Conservation (phyloP, 2,329 filamentous ascomycete genomes). For the Lachnellula occidentalis region DNA sequence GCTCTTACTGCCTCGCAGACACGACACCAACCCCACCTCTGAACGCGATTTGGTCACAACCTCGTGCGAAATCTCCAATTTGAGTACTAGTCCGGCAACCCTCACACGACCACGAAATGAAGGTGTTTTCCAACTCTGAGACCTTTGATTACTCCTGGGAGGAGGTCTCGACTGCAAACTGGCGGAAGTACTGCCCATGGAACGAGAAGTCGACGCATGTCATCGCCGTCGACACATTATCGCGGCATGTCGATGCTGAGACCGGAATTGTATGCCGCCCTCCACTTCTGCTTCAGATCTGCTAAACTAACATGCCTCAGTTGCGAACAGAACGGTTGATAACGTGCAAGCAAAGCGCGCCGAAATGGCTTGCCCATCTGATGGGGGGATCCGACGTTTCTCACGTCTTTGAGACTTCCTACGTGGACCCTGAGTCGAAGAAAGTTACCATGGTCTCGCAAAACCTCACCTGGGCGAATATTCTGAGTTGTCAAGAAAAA, state of each 20-base stretch:
- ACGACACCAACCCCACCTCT: too few relatives aligned
- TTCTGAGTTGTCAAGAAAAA: conserved; percentile 88
- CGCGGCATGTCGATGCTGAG: conserved; percentile 57
- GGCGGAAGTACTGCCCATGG: conserved; percentile 98
- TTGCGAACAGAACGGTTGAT: conserved; percentile 67
- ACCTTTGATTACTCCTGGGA: conserved; percentile 99
- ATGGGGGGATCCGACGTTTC: conserved; percentile 76
- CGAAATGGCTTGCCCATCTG: conserved; percentile 74
- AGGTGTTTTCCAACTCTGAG: conserved; percentile 86
- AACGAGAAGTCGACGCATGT: conserved; percentile 98
- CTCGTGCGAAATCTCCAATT: not conserved
- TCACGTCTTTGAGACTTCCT: conserved; percentile 91
- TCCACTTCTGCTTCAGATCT: not conserved
- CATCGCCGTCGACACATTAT: conserved; percentile 88
- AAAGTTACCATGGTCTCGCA: conserved; percentile 95
- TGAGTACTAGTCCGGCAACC: conserved; percentile 16
- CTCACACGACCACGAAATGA: conserved; percentile 55
- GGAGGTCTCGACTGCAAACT: conserved; percentile 95
- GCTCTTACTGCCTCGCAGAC: too few relatives aligned
- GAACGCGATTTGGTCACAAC: not conserved
- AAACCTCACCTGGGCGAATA: conserved; percentile 88
- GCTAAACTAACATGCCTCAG: conserved; percentile 33
- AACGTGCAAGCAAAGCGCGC: conserved; percentile 59
- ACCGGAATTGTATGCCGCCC: conserved; percentile 58
- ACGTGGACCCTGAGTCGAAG: conserved; percentile 77